Conservation (phyloP, 1,284 basidiomycete species). For the Ustilago crameri region DNA sequence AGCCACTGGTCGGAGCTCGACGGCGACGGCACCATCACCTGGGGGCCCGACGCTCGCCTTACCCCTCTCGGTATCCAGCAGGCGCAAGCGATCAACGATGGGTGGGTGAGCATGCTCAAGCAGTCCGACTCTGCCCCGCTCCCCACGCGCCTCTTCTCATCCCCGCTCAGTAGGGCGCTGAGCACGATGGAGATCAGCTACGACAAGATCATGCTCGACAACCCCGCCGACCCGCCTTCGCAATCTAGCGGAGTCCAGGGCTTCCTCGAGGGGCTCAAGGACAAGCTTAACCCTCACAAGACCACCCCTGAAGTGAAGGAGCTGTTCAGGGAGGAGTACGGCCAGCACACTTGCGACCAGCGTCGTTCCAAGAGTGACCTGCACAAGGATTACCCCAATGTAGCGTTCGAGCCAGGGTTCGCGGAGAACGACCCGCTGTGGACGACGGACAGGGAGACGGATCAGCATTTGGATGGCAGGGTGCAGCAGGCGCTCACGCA, state of each 20-base stretch:
- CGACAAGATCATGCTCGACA: conserved; percentile 30
- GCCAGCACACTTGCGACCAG: conserved; percentile 54
- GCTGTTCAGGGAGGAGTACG: conserved; percentile 46
- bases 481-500: conserved; percentile 33
- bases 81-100: conserved; percentile 45
- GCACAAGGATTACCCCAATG: conserved; percentile 29
- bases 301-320: conserved; percentile 20
- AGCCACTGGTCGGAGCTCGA: conserved; percentile 38
- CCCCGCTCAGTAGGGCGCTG: conserved; percentile 35
- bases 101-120: conserved; percentile 29
- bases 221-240: conserved; percentile 13
- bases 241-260: not conserved
- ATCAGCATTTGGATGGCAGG: conserved; percentile 23
- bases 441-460: conserved; percentile 29
- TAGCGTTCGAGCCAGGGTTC: conserved; percentile 32
- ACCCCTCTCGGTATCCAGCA: conserved; percentile 46
- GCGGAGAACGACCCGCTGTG: conserved; percentile 26
- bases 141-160: conserved; percentile 33
- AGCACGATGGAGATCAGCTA: conserved; percentile 46
- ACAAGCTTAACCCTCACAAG: not conserved
- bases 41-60: conserved; percentile 50
- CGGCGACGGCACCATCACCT: conserved; percentile 38
- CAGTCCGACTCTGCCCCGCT: conserved; percentile 31
- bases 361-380: conserved; percentile 31
- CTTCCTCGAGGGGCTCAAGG: conserved; percentile 3